These are phyloP conservation scores for Penicillium macrosclerotiorum DNA, from an alignment of 495 filamentous ascomycete species.

Conservation along the genomic window DNA sequence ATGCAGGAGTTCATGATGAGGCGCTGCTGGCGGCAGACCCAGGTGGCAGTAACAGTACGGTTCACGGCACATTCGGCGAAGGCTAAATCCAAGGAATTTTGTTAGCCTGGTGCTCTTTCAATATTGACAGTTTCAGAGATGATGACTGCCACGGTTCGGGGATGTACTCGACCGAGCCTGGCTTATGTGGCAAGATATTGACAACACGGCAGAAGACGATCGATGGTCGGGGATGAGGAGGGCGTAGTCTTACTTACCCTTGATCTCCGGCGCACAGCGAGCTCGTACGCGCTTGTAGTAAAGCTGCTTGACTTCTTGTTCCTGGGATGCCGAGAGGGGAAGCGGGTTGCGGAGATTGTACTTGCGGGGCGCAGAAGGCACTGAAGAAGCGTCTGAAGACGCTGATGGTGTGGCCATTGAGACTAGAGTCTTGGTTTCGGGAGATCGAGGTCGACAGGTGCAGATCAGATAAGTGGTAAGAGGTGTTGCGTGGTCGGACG, in stretches of 20 bases:
- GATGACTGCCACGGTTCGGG: too few relatives aligned
- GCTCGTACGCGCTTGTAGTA: slow-evolving; percentile 84
- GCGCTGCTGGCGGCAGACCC: slow-evolving; percentile 75
- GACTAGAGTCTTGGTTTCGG: slow-evolving; percentile 14
- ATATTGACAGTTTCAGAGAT: too few relatives aligned
- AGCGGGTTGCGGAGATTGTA: slow-evolving; percentile 70
- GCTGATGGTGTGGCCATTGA: slow-evolving; percentile 26
- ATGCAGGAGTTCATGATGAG: slow-evolving; percentile 92
- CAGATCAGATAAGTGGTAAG: slow-evolving; percentile 10
- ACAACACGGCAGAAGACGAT: too few relatives aligned
- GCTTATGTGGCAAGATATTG: not conserved
- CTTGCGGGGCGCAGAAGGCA: slow-evolving; percentile 18
- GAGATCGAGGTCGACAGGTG: slow-evolving; percentile 15
- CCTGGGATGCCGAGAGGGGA: slow-evolving; percentile 88
- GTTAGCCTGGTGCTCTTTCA: too few relatives aligned
- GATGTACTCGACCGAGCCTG: not conserved
- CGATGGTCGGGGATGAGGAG: not conserved
- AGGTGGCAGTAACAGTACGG: slow-evolving; percentile 81
- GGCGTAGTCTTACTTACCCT: slow-evolving; percentile 54
- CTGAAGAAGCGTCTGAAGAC: slow-evolving; percentile 19
- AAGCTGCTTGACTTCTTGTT: slow-evolving; percentile 83
- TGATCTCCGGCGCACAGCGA: slow-evolving; percentile 80
- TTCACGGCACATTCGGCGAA: slow-evolving; percentile 86
- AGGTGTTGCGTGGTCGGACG: slow-evolving; percentile 3
- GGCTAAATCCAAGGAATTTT: slow-evolving; percentile 45